phyloP scores from a whole-genome alignment of 2,329 filamentous ascomycete genomes.

The Aureobasidium subglaciale region DNA sequence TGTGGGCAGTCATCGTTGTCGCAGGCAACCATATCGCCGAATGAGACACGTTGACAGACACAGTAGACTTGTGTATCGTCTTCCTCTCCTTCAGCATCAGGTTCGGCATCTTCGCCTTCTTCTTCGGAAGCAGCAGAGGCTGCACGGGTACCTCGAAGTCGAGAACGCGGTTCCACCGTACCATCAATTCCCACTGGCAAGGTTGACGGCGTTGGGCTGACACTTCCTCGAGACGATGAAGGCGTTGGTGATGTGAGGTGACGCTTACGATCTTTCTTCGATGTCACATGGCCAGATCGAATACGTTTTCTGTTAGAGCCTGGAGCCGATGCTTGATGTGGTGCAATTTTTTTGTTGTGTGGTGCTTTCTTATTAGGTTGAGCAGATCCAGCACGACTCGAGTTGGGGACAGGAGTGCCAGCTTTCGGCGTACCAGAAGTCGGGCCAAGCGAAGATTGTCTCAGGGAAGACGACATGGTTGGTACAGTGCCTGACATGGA shows the following conservation, averaged over 20 bases:
- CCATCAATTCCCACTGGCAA: conserved; percentile 25
- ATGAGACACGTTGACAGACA: conserved; percentile 74
- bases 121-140: conserved; percentile 19
- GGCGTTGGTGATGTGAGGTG: conserved; percentile 27
- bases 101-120: conserved; percentile 32
- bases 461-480: conserved; percentile 46
- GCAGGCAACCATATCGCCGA: conserved; percentile 83
- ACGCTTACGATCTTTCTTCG: conserved; percentile 28
- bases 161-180: conserved; percentile 14
- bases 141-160: neutral
- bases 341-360: conserved; percentile 48
- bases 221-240: conserved; percentile 23
- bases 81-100: conserved; percentile 55
- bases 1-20: conserved; percentile 75
- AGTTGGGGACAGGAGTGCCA: conserved; percentile 40
- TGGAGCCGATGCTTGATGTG: conserved; percentile 35
- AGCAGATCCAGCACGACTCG: conserved; percentile 52
- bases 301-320: conserved; percentile 21
- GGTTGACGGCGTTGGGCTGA: conserved; percentile 28
- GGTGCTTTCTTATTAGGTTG: conserved; percentile 41
- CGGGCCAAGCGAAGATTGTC: conserved; percentile 55
- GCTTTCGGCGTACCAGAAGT: conserved; percentile 53
- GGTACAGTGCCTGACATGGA: conserved; percentile 46
- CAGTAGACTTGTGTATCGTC: conserved; percentile 74
- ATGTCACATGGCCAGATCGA: conserved; percentile 6